Percentiles rank a stretch among this genome's conserved stretches.
phyloP scores from a whole-genome alignment of 2,329 filamentous ascomycete genomes.

The Fusarium begoniae region DNA sequence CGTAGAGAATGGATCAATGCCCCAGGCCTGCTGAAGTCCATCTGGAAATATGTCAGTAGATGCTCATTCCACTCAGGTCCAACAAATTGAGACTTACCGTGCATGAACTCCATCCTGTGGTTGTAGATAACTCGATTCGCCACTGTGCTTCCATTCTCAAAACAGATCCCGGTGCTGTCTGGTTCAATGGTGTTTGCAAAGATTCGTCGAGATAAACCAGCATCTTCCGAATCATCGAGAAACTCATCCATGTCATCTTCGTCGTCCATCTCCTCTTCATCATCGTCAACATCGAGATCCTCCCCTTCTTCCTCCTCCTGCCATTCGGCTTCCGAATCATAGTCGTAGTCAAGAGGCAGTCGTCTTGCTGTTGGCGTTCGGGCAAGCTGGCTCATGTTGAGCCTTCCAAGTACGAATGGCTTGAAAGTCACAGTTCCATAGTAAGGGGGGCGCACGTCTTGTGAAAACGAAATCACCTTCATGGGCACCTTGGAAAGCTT shows the following conservation, averaged over 20 bases:
- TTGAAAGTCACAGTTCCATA: slow-evolving; percentile 75
- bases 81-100: slow-evolving; percentile 60
- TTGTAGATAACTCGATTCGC: slow-evolving; percentile 61
- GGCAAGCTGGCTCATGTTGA: slow-evolving; percentile 61
- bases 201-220: slow-evolving; percentile 62
- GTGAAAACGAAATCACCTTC: slow-evolving; percentile 69
- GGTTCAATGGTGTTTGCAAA: slow-evolving; percentile 78
- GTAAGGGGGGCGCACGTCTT: slow-evolving; percentile 76
- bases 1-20: slow-evolving; percentile 86
- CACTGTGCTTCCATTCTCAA: slow-evolving; percentile 69
- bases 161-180: slow-evolving; percentile 82
- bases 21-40: slow-evolving; percentile 57
- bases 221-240: slow-evolving; percentile 85
- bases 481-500: slow-evolving; percentile 65
- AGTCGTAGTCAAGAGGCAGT: slow-evolving; percentile 80
- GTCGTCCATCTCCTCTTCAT: slow-evolving; percentile 75
- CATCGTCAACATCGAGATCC: slow-evolving; percentile 73
- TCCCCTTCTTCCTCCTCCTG: slow-evolving; percentile 80
- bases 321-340: slow-evolving; percentile 89
- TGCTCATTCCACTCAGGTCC: neutral
- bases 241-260: slow-evolving; percentile 92
- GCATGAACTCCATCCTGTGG: slow-evolving; percentile 79
- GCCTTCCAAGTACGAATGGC: slow-evolving; percentile 54
- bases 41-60: slow-evolving; percentile 49
- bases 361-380: slow-evolving; percentile 62